Evolutionary conservation across 1,139 yeast genomes (phyloP).

Genomic region (Candida sp.): DNA sequence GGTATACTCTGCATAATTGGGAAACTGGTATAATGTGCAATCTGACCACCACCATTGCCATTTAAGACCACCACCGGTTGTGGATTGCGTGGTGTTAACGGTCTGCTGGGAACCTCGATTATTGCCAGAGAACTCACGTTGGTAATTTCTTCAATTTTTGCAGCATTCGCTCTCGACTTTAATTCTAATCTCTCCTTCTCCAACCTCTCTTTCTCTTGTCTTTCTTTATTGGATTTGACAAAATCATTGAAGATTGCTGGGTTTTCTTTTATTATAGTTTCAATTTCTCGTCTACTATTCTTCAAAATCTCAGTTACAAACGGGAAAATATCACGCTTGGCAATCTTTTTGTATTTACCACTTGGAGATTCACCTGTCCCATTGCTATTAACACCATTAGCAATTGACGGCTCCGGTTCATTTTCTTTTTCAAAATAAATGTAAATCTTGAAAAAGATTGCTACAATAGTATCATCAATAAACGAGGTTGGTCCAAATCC

Average conservation of each 20-base stretch:
- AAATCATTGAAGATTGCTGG: conserved; percentile 32
- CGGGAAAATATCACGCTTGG: conserved; percentile 45
- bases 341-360: conserved; percentile 35
- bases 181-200: neutral
- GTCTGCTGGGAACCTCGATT: too few relatives aligned
- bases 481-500: conserved; percentile 82
- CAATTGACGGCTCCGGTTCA: neutral
- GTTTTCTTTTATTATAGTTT: conserved; percentile 23
- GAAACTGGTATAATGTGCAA: too few relatives aligned
- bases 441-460: conserved; percentile 55
- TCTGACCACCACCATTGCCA: too few relatives aligned
- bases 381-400: neutral
- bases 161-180: neutral
- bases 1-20: too few relatives aligned
- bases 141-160: neutral
- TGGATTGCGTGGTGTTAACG: too few relatives aligned
- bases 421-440: conserved; percentile 13
- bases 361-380: conserved; percentile 24
- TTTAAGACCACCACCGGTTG: too few relatives aligned
- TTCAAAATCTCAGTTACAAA: conserved; percentile 34
- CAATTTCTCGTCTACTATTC: conserved; percentile 26
- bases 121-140: too few relatives aligned
- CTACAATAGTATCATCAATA: conserved; percentile 71
- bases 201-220: neutral
- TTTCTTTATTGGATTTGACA: conserved; percentile 9